A percentile compares a stretch with the other conserved stretches of the same genome.
These are phyloP conservation scores for Phytopythium vexans DNA, from an alignment of 352 stramenopile genomes.

Conservation along the genomic window DNA sequence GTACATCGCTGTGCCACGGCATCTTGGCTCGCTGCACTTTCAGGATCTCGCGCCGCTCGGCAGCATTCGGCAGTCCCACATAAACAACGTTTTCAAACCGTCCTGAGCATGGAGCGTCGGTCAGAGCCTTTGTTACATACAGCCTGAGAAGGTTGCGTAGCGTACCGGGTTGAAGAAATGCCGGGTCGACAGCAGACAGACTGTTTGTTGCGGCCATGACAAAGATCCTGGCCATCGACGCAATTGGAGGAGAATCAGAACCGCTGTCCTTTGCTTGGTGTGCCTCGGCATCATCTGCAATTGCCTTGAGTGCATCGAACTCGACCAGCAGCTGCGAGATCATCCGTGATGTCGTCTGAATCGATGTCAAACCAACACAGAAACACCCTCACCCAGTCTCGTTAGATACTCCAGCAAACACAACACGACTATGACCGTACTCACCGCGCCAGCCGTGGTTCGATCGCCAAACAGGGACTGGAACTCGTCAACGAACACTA, in stretches of 20 bases:
- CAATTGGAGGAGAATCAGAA: neutral
- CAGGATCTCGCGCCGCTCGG: constrained; percentile 63
- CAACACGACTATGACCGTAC: constrained; percentile 1
- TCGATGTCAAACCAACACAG: no score
- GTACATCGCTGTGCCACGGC: constrained; percentile 58
- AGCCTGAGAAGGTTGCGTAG: neutral
- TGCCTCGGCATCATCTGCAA: constrained; percentile 39
- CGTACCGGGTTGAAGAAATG: constrained; percentile 77
- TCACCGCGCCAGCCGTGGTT: constrained; percentile 56
- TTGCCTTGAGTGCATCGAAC: constrained; percentile 64
- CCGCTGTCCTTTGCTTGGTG: constrained; percentile 3
- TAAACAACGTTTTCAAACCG: constrained; percentile 84
- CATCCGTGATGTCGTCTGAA: constrained; percentile 74
- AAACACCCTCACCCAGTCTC: neutral
- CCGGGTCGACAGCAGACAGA: constrained; percentile 71
- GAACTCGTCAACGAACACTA: constrained; percentile 89
- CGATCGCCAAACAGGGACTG: constrained; percentile 82
- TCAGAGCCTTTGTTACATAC: neutral
- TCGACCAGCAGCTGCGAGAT: constrained; percentile 85
- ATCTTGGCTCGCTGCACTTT: constrained; percentile 63
- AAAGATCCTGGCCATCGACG: constrained; percentile 51
- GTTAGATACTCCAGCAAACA: neutral
- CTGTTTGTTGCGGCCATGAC: constrained; percentile 79
- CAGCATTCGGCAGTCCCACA: constrained; percentile 52
- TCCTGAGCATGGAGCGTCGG: constrained; percentile 20